Evolutionary conservation across 352 stramenopile genomes (phyloP).

Genomic region (Pythium volutum): DNA sequence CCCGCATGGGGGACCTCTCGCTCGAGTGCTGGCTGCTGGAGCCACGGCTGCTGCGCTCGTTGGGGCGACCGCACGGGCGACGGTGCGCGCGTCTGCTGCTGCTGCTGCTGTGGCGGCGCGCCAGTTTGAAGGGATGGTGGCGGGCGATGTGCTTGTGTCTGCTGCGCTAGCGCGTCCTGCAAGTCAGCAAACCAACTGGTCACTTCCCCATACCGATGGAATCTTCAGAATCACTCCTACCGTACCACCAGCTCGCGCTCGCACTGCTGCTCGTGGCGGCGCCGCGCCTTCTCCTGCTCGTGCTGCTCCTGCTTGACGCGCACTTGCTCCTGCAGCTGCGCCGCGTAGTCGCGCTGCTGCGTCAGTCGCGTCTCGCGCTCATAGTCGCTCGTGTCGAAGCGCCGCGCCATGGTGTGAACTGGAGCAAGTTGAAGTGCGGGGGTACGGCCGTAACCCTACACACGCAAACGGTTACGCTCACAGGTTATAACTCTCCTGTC

Average conservation of each 20-base stretch:
- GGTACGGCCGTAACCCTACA: neutral
- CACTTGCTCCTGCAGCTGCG: constrained; percentile 64
- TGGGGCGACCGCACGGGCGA: constrained; percentile 3
- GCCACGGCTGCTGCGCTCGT: neutral
- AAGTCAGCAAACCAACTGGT: neutral
- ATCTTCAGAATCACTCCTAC: neutral
- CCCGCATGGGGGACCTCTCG: neutral
- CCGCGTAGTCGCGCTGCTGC: constrained; percentile 64
- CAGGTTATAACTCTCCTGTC: neutral
- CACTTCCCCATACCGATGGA: neutral
- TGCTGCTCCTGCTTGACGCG: constrained; percentile 44
- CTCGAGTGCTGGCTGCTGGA: neutral
- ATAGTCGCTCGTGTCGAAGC: constrained; percentile 35
- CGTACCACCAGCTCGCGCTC: constrained; percentile 41
- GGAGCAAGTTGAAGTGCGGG: neutral
- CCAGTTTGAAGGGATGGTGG: neutral
- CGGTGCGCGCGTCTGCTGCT: neutral
- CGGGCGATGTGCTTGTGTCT: neutral
- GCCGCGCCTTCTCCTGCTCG: constrained; percentile 40
- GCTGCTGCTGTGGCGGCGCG: neutral
- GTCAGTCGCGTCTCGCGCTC: constrained; percentile 49
- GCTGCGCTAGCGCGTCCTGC: neutral
- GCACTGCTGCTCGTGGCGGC: constrained; percentile 42
- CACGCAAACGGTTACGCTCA: neutral
- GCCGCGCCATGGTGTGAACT: constrained; percentile 14